Evolutionary conservation across 495 filamentous ascomycete genomes (phyloP).

Genomic region (Lepraria neglecta): DNA sequence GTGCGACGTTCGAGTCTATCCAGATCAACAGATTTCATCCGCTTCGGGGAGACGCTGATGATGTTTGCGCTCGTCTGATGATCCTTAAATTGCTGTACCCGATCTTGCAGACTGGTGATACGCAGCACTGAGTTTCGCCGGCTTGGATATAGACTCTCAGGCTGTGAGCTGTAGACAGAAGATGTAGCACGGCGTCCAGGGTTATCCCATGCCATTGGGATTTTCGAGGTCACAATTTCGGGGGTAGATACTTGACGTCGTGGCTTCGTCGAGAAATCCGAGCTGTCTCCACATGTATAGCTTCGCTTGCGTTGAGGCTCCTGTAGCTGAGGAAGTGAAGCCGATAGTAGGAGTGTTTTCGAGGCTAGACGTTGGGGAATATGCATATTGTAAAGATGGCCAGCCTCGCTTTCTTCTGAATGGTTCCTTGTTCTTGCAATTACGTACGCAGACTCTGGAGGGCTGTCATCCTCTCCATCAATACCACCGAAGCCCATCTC

Average conservation of each 20-base stretch:
- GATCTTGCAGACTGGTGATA: slow-evolving; percentile 10
- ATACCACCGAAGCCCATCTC: slow-evolving; percentile 19
- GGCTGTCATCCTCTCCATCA: slow-evolving; percentile 18
- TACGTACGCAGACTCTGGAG: slow-evolving; percentile 13
- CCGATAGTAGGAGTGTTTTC: slow-evolving; percentile 9
- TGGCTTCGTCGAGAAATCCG: slow-evolving; percentile 14
- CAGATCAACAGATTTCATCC: slow-evolving; percentile 4
- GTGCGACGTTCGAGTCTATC: slow-evolving; percentile 13
- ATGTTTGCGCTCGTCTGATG: slow-evolving; percentile 1
- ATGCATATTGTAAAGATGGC: slow-evolving; percentile 25
- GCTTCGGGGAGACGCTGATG: slow-evolving; percentile 10
- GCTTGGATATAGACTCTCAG: slow-evolving; percentile 14
- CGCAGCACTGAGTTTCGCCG: slow-evolving; percentile 8
- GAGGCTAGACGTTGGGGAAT: slow-evolving; percentile 24
- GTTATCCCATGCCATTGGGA: slow-evolving; percentile 16
- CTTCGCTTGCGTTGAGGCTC: slow-evolving; percentile 12
- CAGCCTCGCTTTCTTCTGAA: slow-evolving; percentile 16
- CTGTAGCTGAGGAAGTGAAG: slow-evolving; percentile 17
- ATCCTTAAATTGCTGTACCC: neutral
- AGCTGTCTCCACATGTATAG: slow-evolving; percentile 12
- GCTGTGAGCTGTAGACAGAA: slow-evolving; percentile 21
- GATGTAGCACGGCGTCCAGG: slow-evolving; percentile 10
- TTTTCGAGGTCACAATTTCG: neutral
- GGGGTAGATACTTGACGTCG: slow-evolving; percentile 20
- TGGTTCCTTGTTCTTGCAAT: slow-evolving; percentile 12